Evolutionary conservation across 192 early-diverging fungal species (phyloP).

Genomic region (Piromyces finnis): DNA sequence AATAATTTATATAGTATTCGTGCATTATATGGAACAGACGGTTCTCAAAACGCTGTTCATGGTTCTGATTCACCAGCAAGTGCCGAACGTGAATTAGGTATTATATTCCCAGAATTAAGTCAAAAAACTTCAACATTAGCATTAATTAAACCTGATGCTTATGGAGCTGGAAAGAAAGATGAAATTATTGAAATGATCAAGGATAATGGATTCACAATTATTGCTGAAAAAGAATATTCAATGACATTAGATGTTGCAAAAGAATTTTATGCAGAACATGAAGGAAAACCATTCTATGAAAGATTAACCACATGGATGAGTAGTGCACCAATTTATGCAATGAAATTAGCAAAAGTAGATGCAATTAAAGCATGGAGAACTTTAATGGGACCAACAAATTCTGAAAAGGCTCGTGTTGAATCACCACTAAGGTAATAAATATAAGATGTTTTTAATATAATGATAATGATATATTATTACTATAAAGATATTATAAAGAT

Average conservation of each 20-base stretch:
- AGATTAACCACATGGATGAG: constrained; percentile 27
- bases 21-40: no score
- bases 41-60: no score
- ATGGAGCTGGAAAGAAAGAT: not conserved
- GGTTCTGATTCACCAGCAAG: no score
- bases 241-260: not conserved
- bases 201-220: constrained; percentile 2
- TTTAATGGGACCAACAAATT: constrained; percentile 35
- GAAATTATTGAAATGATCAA: not conserved
- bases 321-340: constrained; percentile 31
- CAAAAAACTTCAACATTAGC: not conserved
- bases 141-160: not conserved
- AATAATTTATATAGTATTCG: no score
- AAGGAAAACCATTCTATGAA: not conserved
- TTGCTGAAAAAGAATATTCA: constrained; percentile 15
- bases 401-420: constrained; percentile 17
- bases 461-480: no score
- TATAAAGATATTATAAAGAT: no score
- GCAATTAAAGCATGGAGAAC: constrained; percentile 32
- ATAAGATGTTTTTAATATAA: no score
- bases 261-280: not conserved
- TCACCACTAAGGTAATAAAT: not conserved
- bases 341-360: constrained; percentile 28
- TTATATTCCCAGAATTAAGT: no score
- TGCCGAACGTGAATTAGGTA: no score